Evolutionary conservation across 192 early-diverging fungal species (phyloP).

Genomic region (Phycomyces nitens): DNA sequence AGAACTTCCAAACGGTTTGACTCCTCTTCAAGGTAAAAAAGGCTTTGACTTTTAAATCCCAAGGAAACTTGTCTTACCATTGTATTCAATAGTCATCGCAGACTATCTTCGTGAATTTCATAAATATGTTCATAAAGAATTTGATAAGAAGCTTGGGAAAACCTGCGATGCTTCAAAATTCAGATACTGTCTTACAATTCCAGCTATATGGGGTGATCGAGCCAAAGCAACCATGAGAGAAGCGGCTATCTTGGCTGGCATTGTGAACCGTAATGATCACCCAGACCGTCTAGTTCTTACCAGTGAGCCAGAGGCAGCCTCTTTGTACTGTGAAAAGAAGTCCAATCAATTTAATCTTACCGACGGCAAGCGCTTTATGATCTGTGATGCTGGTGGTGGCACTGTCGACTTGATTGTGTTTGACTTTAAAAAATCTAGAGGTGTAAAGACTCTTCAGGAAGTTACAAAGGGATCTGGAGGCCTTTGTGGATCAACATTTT

Average conservation of each 20-base stretch:
- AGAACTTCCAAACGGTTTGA: conserved; percentile 45
- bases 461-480: conserved; percentile 45
- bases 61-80: too few species aligned
- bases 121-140: conserved; percentile 36
- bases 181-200: conserved; percentile 41
- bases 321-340: conserved; percentile 44
- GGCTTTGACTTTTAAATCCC: background rate
- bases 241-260: conserved; percentile 39
- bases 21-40: conserved; percentile 27
- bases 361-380: conserved; percentile 43
- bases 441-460: conserved; percentile 36
- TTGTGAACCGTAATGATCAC: conserved; percentile 29
- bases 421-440: conserved; percentile 30
- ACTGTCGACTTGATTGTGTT: conserved; percentile 53
- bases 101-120: conserved; percentile 49
- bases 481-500: conserved; percentile 42
- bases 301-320: conserved; percentile 47
- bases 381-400: conserved; percentile 52
- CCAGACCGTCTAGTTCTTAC: conserved; percentile 42
- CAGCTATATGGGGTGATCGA: conserved; percentile 49
- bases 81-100: conserved; percentile 31
- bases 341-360: conserved; percentile 41
- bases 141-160: conserved; percentile 26
- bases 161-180: background rate
- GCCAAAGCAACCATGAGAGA: conserved; percentile 43